Evolutionary conservation across 129 eudicot genomes (phyloP), one percentile per base, ranked within the genome.

Genomic region (Saposhnikovia divaricata): DNA sequence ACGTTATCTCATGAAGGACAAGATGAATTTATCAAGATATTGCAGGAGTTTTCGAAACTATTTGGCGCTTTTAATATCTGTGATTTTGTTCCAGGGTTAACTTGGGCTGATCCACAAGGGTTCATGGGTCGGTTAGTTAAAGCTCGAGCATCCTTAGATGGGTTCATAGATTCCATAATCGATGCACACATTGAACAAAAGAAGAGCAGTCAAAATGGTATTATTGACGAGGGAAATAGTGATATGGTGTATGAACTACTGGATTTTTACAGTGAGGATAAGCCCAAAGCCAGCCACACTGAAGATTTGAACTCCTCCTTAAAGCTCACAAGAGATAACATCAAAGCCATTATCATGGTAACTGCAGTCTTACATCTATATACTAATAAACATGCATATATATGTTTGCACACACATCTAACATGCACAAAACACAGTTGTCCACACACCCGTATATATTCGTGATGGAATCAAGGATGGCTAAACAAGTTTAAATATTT

Each of bases 261-360:
- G 78, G 97, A 86, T 23, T 93, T 93, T 81, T 91, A 89, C 50
- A 75, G 90, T 31, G 96, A 91, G 39, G 87, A 87, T 1, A 88
- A 86, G 72, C 85, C 85, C 1, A 86, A 81, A 18, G 87, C 85
- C 4, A 81, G 51, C n/a, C 97, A 88, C 71, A 84, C 85, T 21
- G 98, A 91, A 10, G 97, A 91, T 84, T 80, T 88, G 82, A 96
- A 91, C 66, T 91, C 84, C 78, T 75, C 93, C 0, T 81, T 93
- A 46, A 84, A 66, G 76, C 97, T 93, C 48, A 91, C 96, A 0
- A 83, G 91, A 80, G 86, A 87, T 65, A 91, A 93, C 25, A 93
- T 93, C 73, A 93, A 93, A 86, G 98, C 97, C 12, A 89, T 93
- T 43, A 91, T 93, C 75, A 93, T 93, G 98, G 98, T 93, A 85